Percentiles rank a stretch among this genome's conserved stretches.
phyloP scores from a whole-genome alignment of 2,329 filamentous ascomycete genomes.

The Paecilomyces niveus region DNA sequence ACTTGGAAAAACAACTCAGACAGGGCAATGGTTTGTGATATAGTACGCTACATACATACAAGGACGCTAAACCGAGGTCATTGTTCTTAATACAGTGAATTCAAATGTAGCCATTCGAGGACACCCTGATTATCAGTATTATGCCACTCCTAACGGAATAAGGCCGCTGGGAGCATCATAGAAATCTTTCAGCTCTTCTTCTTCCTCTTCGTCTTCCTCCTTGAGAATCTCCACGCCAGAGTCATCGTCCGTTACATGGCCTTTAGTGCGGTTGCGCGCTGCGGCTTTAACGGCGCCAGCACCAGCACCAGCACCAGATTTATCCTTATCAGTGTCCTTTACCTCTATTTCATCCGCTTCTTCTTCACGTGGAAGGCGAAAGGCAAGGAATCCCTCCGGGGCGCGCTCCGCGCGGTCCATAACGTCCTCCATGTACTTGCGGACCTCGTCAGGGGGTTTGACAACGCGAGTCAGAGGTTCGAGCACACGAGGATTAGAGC shows the following conservation, averaged over 20 bases:
- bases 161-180: slow-evolving; percentile 33
- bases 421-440: slow-evolving; percentile 49
- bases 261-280: slow-evolving; percentile 14
- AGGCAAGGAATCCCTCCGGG: slow-evolving; percentile 48
- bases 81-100: background rate
- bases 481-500: slow-evolving; percentile 45
- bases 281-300: background rate
- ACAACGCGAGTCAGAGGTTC: slow-evolving; percentile 51
- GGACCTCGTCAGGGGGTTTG: slow-evolving; percentile 46
- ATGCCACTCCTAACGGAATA: slow-evolving; percentile 17
- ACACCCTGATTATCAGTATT: background rate
- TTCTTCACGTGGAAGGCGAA: slow-evolving; percentile 45
- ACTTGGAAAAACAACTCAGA: background rate
- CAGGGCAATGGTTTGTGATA: background rate
- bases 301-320: slow-evolving; percentile 4
- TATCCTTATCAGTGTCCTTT: slow-evolving; percentile 18
- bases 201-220: slow-evolving; percentile 22
- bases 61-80: background rate
- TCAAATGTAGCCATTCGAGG: background rate
- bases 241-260: slow-evolving; percentile 18
- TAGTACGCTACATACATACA: background rate
- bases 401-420: slow-evolving; percentile 52
- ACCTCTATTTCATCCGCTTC: slow-evolving; percentile 7
- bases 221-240: slow-evolving; percentile 14
- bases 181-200: slow-evolving; percentile 32